Evolutionary conservation across 2,329 filamentous ascomycete genomes (phyloP).

Genomic region (Fusarium pininemorale): DNA sequence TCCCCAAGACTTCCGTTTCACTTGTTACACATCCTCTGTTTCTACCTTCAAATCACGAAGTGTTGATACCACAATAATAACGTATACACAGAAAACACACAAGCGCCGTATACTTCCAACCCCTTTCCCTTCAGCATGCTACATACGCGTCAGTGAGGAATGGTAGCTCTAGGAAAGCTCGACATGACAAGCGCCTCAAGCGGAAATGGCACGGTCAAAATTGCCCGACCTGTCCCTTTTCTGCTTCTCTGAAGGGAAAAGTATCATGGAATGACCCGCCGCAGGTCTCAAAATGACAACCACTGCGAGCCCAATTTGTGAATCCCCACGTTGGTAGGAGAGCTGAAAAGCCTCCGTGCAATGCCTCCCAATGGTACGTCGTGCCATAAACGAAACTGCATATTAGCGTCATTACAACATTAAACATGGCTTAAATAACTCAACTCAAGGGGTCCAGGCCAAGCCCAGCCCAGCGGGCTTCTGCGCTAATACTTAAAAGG

Average conservation of each 20-base stretch:
- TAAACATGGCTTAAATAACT: constrained; percentile 24
- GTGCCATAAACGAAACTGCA: not conserved
- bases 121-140: constrained; percentile 7
- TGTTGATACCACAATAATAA: not conserved
- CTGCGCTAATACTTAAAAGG: constrained; percentile 9
- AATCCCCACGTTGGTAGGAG: not conserved
- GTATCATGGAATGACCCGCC: not conserved
- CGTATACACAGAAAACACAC: not conserved
- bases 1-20: not conserved
- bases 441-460: constrained; percentile 24
- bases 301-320: constrained; percentile 7
- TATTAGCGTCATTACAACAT: constrained; percentile 9
- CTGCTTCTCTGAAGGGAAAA: not conserved
- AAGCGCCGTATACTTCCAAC: constrained; percentile 19
- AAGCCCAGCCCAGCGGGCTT: constrained; percentile 12
- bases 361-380: constrained; percentile 2
- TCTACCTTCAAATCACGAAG: not conserved
- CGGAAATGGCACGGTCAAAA: constrained; percentile 25
- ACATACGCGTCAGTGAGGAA: constrained; percentile 15
- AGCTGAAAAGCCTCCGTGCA: constrained; percentile 7
- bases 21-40: not conserved
- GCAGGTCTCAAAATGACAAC: constrained; percentile 9
- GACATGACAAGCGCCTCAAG: constrained; percentile 35
- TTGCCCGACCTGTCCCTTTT: not conserved
- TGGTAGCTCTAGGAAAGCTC: constrained; percentile 24